Evolutionary conservation across 208 protist species (phyloP).

Genomic region (Leishmania guyanensis): DNA sequence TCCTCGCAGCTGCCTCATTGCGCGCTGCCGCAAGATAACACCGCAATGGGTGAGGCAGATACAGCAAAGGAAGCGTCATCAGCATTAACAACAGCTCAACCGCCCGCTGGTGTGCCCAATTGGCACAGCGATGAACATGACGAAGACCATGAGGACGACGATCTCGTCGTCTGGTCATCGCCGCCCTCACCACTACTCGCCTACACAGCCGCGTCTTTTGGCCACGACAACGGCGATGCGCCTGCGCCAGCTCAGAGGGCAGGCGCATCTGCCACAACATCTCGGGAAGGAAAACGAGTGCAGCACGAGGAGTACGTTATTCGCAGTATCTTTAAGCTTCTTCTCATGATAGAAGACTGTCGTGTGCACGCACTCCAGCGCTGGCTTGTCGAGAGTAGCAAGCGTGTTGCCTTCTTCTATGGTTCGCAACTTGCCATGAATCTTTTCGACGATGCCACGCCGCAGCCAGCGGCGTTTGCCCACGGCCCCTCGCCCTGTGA

Average conservation of each 20-base stretch:
- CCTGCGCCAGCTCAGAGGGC: background rate
- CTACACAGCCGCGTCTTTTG: background rate
- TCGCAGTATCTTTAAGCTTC: conserved; percentile 31
- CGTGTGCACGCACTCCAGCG: conserved; percentile 20
- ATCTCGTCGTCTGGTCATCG: conserved; percentile 30
- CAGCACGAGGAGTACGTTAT: conserved; percentile 28
- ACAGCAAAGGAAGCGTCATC: background rate
- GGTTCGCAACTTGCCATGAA: conserved; percentile 25
- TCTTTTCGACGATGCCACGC: conserved; percentile 16
- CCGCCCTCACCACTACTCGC: conserved; percentile 31
- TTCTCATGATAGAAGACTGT: conserved; percentile 35
- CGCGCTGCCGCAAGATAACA: background rate
- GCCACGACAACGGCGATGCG: background rate
- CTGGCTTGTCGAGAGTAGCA: conserved; percentile 25
- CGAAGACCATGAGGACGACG: conserved; percentile 20
- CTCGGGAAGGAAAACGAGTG: background rate
- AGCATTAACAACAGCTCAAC: background rate
- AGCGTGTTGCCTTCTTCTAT: conserved; percentile 20
- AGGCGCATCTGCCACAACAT: too few relatives aligned
- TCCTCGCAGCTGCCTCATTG: background rate
- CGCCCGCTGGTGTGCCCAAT: background rate
- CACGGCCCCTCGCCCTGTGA: background rate
- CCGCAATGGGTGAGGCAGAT: background rate
- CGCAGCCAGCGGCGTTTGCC: background rate
- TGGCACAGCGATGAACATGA: conserved; percentile 9